Conservation (phyloP, 345 rosid genomes). For the Hypericum perforatum region DNA sequence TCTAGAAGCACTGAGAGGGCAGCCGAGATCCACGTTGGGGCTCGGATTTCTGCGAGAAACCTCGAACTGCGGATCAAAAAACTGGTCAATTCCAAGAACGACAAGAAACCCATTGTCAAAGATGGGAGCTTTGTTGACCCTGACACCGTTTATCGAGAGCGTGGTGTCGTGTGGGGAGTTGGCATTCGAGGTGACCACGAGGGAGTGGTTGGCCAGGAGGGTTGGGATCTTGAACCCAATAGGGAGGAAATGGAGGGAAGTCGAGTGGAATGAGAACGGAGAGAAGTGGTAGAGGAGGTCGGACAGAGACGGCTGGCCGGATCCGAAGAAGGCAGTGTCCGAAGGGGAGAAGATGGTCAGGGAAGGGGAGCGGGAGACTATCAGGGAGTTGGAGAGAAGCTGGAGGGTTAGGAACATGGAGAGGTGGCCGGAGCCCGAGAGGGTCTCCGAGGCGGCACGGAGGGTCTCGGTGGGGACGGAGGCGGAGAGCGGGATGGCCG, state of each 20-base stretch:
- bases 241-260: conserved; percentile 27
- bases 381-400: neutral
- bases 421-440: conserved; percentile 22
- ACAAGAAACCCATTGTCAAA: conserved; percentile 30
- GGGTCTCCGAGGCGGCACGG: conserved; percentile 18
- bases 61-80: conserved; percentile 23
- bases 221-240: conserved; percentile 30
- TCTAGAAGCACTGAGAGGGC: neutral
- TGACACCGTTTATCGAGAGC: conserved; percentile 21
- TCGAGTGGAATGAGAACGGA: conserved; percentile 24
- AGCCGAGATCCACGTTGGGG: conserved; percentile 4
- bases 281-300: conserved; percentile 36
- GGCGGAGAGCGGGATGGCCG: conserved; percentile 9
- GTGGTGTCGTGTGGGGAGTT: neutral
- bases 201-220: conserved; percentile 23
- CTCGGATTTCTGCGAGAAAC: conserved; percentile 1
- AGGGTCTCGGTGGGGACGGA: conserved; percentile 14
- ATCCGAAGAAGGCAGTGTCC: conserved; percentile 30
- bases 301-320: conserved; percentile 37
- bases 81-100: conserved; percentile 24
- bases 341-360: conserved; percentile 45
- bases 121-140: conserved; percentile 18
- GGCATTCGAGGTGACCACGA: conserved; percentile 21
- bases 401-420: conserved; percentile 38
- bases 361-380: conserved; percentile 16